phyloP scores from a whole-genome alignment of 2,329 filamentous ascomycete species.

The Thelonectria blattea region DNA sequence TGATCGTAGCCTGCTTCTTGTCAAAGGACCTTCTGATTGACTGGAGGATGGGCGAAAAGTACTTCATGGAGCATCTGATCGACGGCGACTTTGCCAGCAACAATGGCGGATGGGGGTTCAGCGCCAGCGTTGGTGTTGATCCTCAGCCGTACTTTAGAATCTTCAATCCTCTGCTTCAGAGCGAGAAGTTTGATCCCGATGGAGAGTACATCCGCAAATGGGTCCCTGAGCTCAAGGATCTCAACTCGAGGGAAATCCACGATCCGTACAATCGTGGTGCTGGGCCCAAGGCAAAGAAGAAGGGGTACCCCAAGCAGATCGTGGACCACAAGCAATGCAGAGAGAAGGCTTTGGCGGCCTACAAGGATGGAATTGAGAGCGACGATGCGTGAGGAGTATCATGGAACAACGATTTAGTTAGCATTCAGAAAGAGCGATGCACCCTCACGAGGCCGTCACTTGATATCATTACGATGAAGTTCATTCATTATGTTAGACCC shows the following conservation, averaged over 20 bases:
- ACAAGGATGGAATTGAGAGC: slow-evolving; percentile 61
- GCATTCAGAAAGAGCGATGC: not conserved
- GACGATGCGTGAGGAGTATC: slow-evolving; percentile 31
- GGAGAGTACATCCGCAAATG: slow-evolving; percentile 84
- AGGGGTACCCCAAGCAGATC: slow-evolving; percentile 75
- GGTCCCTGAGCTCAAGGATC: slow-evolving; percentile 73
- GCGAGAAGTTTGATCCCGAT: slow-evolving; percentile 81
- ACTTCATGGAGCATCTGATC: slow-evolving; percentile 82
- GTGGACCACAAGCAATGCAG: slow-evolving; percentile 76
- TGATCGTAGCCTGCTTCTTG: slow-evolving; percentile 83
- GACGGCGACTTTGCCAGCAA: slow-evolving; percentile 84
- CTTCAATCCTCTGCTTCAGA: slow-evolving; percentile 85
- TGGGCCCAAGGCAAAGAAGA: slow-evolving; percentile 62
- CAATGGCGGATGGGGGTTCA: slow-evolving; percentile 66
- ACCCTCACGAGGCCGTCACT: slow-evolving; percentile 8
- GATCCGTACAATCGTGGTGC: slow-evolving; percentile 77
- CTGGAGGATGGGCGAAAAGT: slow-evolving; percentile 81
- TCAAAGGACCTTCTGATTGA: slow-evolving; percentile 82
- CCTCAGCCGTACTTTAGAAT: slow-evolving; percentile 90
- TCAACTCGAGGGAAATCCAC: slow-evolving; percentile 75
- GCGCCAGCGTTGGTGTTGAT: slow-evolving; percentile 75
- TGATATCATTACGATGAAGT: slow-evolving; percentile 16
- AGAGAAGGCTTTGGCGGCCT: slow-evolving; percentile 70
- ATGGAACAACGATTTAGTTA: not conserved
- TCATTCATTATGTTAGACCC: slow-evolving; percentile 58